Base-by-base conservation (phyloP, 805 yeast species). In the Pichia pseudocactophila region DNA sequence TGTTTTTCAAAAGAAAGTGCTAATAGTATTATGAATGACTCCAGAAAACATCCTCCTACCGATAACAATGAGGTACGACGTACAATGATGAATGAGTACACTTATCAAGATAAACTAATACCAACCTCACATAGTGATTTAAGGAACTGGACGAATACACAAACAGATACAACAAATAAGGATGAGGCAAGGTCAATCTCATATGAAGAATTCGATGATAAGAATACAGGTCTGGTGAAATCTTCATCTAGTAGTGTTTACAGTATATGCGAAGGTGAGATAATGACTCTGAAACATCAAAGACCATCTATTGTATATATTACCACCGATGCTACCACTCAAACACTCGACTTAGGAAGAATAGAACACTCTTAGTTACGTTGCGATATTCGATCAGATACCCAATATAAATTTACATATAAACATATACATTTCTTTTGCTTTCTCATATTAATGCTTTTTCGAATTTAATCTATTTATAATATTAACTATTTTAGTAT, bases 231-330 rank as follows among this genome's bases (percentile, higher is more conserved):
- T 7, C 11, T 41, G 9, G 31, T 25, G 16, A 41, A 33, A 28
- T 17, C 33, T 8, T 22, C 37, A 13, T 38, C 42, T 9, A 27
- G 20, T n/a, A 18, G 11, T 13, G 27, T 40, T 10, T 6, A 9
- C 12, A 25, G 41, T 22, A 7, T 10, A 3, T 16, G 30, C 3
- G 36, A 30, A 19, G 36, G 15, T 15, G 20, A 33, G 7, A 28
- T 10, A 20, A 13, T 25, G 2, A 20, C n/a, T 10, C 3, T 25
- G 6, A 13, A n/a, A 16, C 36, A 22, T 8, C n/a, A n/a, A n/a
- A 22, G 36, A 16, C 34, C 42, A 13, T 42, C 42, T 11, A 26
- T 38, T 6, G 42, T 42, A 15, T 39, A 30, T 31, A 19, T 37
- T 18, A 37, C 34, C 2, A 30, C 33, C 4, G 18, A n/a, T 26